Evolutionary conservation across 2,329 filamentous ascomycete genomes (phyloP).

Genomic region (Alternaria infectoria): DNA sequence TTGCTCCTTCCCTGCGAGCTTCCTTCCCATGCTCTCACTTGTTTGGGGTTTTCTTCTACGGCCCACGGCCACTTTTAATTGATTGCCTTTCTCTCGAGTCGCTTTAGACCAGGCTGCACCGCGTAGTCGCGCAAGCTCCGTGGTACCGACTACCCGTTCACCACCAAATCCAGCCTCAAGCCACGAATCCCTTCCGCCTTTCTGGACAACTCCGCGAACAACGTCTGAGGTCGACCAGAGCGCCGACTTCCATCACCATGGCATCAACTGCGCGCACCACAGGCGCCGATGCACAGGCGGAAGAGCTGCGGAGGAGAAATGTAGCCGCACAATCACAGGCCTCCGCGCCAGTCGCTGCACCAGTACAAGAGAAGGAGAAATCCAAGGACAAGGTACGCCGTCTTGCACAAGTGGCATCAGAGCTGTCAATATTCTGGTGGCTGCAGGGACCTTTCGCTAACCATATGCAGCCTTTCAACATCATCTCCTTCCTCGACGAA

Average conservation of each 20-base stretch:
- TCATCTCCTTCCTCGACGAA: conserved; percentile 68
- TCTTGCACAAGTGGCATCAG: neutral
- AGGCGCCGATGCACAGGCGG: conserved; percentile 51
- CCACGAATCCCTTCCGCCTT: conserved; percentile 20
- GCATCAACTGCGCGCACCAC: conserved; percentile 43
- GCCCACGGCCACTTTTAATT: conserved; percentile 21
- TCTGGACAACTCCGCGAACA: conserved; percentile 4
- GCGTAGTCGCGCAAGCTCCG: conserved; percentile 11
- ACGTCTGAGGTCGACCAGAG: neutral
- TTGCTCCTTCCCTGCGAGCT: conserved; percentile 18
- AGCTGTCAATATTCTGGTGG: conserved; percentile 4
- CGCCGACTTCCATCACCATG: conserved; percentile 27
- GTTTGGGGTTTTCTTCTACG: conserved; percentile 15
- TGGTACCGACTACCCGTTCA: conserved; percentile 20
- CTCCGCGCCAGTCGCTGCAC: conserved; percentile 36
- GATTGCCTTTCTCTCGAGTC: conserved; percentile 7
- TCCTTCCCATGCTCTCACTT: conserved; percentile 18
- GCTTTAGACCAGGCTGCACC: conserved; percentile 1
- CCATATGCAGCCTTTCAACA: conserved; percentile 53
- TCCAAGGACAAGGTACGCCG: conserved; percentile 55
- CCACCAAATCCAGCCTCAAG: conserved; percentile 15
- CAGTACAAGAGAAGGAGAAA: conserved; percentile 51
- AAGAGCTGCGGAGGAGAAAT: conserved; percentile 56
- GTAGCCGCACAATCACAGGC: conserved; percentile 38
- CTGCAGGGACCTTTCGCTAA: conserved; percentile 23